phyloP scores from a whole-genome alignment of 805 yeast genomes.

The Schwanniomyces pseudopolymorphus region DNA sequence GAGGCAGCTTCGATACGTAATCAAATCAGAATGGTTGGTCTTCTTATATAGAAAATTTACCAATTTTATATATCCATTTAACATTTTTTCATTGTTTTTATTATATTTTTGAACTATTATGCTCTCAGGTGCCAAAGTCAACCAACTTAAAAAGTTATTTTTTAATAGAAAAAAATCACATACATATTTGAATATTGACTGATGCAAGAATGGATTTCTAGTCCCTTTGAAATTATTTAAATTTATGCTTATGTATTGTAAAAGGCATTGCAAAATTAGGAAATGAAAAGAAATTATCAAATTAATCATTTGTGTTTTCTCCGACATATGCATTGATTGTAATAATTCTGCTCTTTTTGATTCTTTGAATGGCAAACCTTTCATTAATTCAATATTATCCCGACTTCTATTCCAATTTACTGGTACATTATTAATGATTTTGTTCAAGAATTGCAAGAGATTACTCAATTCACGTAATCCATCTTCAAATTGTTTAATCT shows the following conservation, averaged over 20 bases:
- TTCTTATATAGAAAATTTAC: conserved; percentile 11
- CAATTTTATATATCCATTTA: conserved; percentile 25
- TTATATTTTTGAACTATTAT: conserved; percentile 14
- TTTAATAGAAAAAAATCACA: conserved; percentile 16
- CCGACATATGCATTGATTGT: background rate
- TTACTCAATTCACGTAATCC: conserved; percentile 15
- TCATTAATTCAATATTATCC: background rate
- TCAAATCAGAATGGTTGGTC: conserved; percentile 2
- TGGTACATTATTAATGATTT: conserved; percentile 6
- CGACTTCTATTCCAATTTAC: background rate
- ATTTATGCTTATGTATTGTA: conserved; percentile 21
- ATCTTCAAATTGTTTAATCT: conserved; percentile 9
- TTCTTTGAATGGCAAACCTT: background rate
- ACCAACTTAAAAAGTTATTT: conserved; percentile 23
- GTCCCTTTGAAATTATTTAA: conserved; percentile 6
- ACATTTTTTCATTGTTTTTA: conserved; percentile 22
- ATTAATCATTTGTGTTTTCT: conserved; percentile 4
- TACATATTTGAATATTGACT: conserved; percentile 10
- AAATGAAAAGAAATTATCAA: conserved; percentile 28
- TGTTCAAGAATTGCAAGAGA: conserved; percentile 9
- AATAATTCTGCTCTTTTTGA: background rate
- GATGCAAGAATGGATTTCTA: conserved; percentile 9
- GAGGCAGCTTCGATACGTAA: conserved; percentile 7
- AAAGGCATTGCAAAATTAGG: conserved; percentile 23
- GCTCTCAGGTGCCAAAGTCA: conserved; percentile 7